Conservation (phyloP, 108 stramenopile species). For the Cyclotella distinguenda region DNA sequence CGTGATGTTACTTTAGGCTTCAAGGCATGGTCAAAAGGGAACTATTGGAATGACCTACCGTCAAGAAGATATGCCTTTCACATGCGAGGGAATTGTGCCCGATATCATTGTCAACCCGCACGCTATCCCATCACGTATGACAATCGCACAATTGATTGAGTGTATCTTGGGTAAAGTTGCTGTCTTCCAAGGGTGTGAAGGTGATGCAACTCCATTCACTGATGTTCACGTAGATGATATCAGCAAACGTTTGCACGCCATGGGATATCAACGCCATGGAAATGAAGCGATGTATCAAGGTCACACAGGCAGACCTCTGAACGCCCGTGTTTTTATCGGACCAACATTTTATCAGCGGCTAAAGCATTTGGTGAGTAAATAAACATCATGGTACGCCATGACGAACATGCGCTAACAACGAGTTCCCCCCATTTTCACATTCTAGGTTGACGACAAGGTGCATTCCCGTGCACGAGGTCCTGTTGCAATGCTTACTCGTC, state of each 20-base stretch:
- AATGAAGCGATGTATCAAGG: conserved; percentile 98
- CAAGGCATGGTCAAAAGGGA: conserved; percentile 99
- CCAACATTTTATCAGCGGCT: conserved; percentile 99
- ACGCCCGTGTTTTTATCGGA: conserved; percentile 97
- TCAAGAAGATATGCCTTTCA: conserved; percentile 99
- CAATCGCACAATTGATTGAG: conserved; percentile 99
- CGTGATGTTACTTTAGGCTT: conserved; percentile 64
- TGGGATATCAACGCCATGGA: conserved; percentile 97
- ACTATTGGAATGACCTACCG: conserved; percentile 98
- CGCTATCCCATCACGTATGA: conserved; percentile 99
- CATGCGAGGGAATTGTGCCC: conserved; percentile 94
- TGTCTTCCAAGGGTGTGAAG: conserved; percentile 94
- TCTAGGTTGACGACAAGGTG: conserved; percentile 95
- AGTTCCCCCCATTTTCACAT: not conserved
- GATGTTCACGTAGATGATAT: conserved; percentile 96
- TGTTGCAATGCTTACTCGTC: conserved; percentile 96
- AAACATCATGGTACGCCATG: not conserved
- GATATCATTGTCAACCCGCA: conserved; percentile 99
- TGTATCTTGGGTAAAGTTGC: conserved; percentile 97
- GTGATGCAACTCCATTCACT: conserved; percentile 98
- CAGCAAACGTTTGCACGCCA: conserved; percentile 85
- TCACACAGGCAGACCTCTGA: conserved; percentile 94
- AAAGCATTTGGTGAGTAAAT: conserved; percentile 92
- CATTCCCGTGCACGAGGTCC: conserved; percentile 98
- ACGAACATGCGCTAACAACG: not conserved